phyloP scores from a whole-genome alignment of 1,139 yeast genomes.

The Petasospora rhodanensis region DNA sequence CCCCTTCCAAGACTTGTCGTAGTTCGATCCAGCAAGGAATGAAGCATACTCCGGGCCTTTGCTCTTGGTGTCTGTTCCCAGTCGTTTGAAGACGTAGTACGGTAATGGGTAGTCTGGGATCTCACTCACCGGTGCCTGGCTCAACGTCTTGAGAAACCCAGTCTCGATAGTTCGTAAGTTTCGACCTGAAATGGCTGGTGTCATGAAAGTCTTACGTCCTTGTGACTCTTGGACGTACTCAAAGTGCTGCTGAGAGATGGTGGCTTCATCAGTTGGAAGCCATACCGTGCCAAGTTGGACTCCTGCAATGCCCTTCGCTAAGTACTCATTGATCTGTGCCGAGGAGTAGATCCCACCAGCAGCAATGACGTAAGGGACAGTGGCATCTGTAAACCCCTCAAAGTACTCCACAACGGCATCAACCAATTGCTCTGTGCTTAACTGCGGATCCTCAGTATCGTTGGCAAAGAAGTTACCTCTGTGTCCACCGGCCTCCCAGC shows the following conservation, averaged over 20 bases:
- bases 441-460: slow-evolving; percentile 31
- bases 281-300: slow-evolving; percentile 46
- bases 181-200: slow-evolving; percentile 23
- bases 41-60: slow-evolving; percentile 8
- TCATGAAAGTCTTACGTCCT: slow-evolving; percentile 15
- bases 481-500: slow-evolving; percentile 55
- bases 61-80: slow-evolving; percentile 11
- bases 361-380: slow-evolving; percentile 34
- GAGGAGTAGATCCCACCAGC: slow-evolving; percentile 44
- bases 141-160: slow-evolving; percentile 12
- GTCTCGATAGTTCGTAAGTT: slow-evolving; percentile 21
- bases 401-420: slow-evolving; percentile 23
- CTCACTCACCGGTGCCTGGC: background rate
- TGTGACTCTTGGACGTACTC: slow-evolving; percentile 9
- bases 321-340: slow-evolving; percentile 26
- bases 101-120: slow-evolving; percentile 25
- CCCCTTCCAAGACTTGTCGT: slow-evolving; percentile 10
- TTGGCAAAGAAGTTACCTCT: slow-evolving; percentile 39
- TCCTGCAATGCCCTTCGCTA: slow-evolving; percentile 39
- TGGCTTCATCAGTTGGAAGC: slow-evolving; percentile 28
- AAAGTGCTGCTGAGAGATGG: slow-evolving; percentile 16
- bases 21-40: slow-evolving; percentile 15
- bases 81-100: slow-evolving; percentile 18
- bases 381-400: slow-evolving; percentile 4
- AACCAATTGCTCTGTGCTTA: slow-evolving; percentile 35